A percentile compares a stretch with the other conserved stretches of the same genome.
These are phyloP conservation scores for Excoecaria cochinchinensis DNA, from an alignment of 345 rosid genomes.

Conservation along the genomic window DNA sequence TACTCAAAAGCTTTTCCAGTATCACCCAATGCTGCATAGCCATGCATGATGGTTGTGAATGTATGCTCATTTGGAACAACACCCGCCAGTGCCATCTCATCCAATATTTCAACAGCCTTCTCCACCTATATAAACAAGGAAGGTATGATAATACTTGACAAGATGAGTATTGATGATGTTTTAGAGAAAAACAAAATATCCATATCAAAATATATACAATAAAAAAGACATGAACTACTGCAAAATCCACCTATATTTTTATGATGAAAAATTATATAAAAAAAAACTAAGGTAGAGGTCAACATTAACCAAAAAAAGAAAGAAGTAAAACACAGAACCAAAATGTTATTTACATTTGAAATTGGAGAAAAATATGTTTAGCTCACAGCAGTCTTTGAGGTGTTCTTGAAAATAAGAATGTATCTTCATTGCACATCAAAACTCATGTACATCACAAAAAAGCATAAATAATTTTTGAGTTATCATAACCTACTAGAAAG, in stretches of 20 bases:
- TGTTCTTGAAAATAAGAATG: background rate
- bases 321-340: background rate
- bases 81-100: slow-evolving; percentile 83
- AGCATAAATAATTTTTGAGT: background rate
- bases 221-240: background rate
- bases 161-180: background rate
- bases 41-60: slow-evolving; percentile 94
- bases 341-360: background rate
- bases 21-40: slow-evolving; percentile 91
- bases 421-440: background rate
- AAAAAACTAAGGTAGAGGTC: background rate
- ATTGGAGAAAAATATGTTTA: background rate
- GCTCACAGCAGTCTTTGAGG: background rate
- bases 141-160: background rate
- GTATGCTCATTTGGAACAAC: slow-evolving; percentile 82
- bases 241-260: background rate
- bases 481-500: background rate
- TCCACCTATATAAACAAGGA: slow-evolving; percentile 55
- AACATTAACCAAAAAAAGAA: background rate
- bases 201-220: too few relatives aligned
- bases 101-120: slow-evolving; percentile 80
- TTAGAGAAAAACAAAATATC: too few relatives aligned
- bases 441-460: background rate
- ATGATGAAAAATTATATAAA: background rate
- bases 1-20: slow-evolving; percentile 91